Base-by-base conservation (phyloP, 2,329 filamentous ascomycete genomes). In the Geosmithia putterillii region DNA sequence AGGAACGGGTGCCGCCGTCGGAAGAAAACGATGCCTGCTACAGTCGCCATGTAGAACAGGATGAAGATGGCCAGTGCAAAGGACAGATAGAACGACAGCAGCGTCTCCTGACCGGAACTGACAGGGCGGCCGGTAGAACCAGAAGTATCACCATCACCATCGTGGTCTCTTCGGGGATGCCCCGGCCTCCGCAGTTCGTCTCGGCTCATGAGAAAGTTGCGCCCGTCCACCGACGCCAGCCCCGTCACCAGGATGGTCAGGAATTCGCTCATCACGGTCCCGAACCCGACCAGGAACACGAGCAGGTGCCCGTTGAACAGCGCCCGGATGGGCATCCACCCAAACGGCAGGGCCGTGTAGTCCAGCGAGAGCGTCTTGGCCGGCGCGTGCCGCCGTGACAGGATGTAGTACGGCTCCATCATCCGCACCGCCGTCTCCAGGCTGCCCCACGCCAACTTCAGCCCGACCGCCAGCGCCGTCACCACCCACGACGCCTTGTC, bases 401-500 rank as follows among this genome's bases (percentile, higher is more conserved):
- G 71, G 46, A 84, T 74, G 55, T 81, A 84, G 54, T 83, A 87
- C 2, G 83, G 83, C 57, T 86, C 81, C 58, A 86, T 76, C 70
- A 86, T 80, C 37, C 82, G 78, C 40, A 86, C 70, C 21, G 79
- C 74, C 44, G 74, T 80, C 53, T 86, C 83, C 47, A 86, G 66
- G 3, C 76, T 74, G 47, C 73, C 73, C 82, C 81, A 87, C 39
- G 71, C 64, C 19, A 86, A 68, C 57, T 84, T 85, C 52, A 86
- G 71, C 45, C 69, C 59, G 18, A 85, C 79, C 1, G 81, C 79
- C 7, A 84, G 54, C 3, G 71, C 69, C 0, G 83, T 86, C 25
- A 85, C 62, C 7, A 80, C 61, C 71, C 79, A 85, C 0, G 81
- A 77, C 2, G 76, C 69, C 48, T 73, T 74, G 44, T 82, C 71